Evolutionary conservation across 495 filamentous ascomycete genomes (phyloP).

Genomic region (Podospora didyma): DNA sequence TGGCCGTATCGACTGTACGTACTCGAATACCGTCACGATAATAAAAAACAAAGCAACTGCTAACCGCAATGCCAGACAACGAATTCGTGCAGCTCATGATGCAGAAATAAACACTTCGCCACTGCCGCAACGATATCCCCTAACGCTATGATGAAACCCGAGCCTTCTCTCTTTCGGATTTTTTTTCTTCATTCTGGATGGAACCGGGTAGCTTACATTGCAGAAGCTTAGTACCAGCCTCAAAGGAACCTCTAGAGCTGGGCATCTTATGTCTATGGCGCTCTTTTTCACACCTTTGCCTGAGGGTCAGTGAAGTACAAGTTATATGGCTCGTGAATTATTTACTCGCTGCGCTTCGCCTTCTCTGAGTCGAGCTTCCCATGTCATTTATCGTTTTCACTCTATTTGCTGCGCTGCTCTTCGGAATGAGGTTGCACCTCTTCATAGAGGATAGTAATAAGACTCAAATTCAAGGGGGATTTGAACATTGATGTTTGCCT

Average conservation of each 20-base stretch:
- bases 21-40: neutral
- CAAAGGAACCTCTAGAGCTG: constrained; percentile 12
- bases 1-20: constrained; percentile 87
- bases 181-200: constrained; percentile 24
- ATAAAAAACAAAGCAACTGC: constrained; percentile 8
- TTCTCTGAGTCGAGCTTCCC: neutral
- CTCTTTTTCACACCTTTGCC: neutral
- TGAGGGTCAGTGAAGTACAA: neutral
- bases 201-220: constrained; percentile 12
- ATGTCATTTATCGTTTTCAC: neutral
- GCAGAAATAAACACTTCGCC: constrained; percentile 74
- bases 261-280: neutral
- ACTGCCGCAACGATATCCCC: constrained; percentile 1
- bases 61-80: constrained; percentile 68
- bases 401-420: neutral
- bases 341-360: neutral
- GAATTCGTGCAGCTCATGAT: constrained; percentile 99
- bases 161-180: constrained; percentile 17
- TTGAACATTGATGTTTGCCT: neutral
- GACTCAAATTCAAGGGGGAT: neutral
- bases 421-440: neutral
- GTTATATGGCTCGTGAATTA: neutral
- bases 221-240: constrained; percentile 14
- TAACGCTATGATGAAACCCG: constrained; percentile 7
- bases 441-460: neutral